Conservation (phyloP, 176 grass and related monocot species). For the Paspalum notatum region DNA sequence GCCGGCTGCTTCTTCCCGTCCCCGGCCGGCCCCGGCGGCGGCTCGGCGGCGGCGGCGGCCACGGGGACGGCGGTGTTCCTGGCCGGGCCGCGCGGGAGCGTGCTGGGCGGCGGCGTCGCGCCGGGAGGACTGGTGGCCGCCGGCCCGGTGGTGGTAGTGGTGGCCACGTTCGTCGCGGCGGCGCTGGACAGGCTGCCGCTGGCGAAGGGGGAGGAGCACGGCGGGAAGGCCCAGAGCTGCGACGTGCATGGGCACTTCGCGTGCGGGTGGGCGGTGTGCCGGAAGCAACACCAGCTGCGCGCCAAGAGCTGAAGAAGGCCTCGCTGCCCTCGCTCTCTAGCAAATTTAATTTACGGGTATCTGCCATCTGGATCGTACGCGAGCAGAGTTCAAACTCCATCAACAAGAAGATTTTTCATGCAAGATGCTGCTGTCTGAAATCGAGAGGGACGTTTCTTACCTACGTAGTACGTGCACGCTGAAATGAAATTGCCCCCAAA, state of each 20-base stretch:
- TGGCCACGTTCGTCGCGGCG: slow-evolving; percentile 55
- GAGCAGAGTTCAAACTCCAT: neutral
- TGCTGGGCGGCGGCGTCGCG: slow-evolving; percentile 49
- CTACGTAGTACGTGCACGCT: too few species aligned
- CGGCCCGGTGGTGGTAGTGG: slow-evolving; percentile 58
- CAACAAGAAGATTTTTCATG: too few species aligned
- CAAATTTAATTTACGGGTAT: neutral
- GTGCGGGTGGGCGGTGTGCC: neutral
- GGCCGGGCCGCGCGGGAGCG: slow-evolving; percentile 42
- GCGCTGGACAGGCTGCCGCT: slow-evolving; percentile 56
- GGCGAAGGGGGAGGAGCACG: slow-evolving; percentile 1
- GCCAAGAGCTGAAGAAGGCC: neutral
- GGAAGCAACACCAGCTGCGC: neutral
- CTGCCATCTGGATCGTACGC: too few species aligned
- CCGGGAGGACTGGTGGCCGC: slow-evolving; percentile 53
- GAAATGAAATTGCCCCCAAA: too few species aligned
- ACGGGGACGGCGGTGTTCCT: slow-evolving; percentile 44
- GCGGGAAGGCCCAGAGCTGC: neutral
- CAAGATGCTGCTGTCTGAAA: too few species aligned
- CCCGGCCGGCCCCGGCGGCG: neutral
- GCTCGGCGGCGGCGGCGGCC: neutral
- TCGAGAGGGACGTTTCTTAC: too few species aligned
- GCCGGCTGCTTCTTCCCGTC: slow-evolving; percentile 60
- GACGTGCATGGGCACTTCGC: neutral
- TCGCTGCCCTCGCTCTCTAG: neutral